Evolutionary conservation across 345 rosid species (phyloP).

Genomic region (Passiflora organensis): DNA sequence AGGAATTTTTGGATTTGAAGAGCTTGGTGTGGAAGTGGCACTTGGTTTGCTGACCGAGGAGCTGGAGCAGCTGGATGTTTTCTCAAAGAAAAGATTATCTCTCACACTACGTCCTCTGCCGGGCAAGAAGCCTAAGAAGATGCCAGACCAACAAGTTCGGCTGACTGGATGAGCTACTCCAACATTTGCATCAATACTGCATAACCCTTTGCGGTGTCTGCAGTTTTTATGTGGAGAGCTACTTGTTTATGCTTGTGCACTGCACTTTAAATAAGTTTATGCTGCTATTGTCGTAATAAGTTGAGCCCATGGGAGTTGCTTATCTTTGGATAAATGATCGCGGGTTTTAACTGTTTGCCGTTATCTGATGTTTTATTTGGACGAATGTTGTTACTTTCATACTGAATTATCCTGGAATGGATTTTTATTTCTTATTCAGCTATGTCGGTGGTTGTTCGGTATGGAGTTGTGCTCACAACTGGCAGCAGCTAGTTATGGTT

Average conservation of each 20-base stretch:
- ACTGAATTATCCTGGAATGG: too few relatives aligned
- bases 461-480: too few relatives aligned
- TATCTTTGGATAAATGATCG: background rate
- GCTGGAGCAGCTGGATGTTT: slow-evolving; percentile 5
- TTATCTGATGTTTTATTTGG: too few relatives aligned
- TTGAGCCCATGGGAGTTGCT: background rate
- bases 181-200: background rate
- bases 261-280: background rate
- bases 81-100: background rate
- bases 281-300: background rate
- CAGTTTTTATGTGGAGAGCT: slow-evolving; percentile 3
- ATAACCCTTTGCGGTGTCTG: background rate
- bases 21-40: slow-evolving; percentile 1
- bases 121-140: background rate
- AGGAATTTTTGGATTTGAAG: background rate
- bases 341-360: too few relatives aligned
- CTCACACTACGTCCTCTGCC: background rate
- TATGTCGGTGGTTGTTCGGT: too few relatives aligned
- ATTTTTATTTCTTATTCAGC: too few relatives aligned
- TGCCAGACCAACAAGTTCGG: background rate
- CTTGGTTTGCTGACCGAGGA: background rate
- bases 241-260: background rate
- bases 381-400: too few relatives aligned
- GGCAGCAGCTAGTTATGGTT: too few relatives aligned
- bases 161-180: slow-evolving; percentile 5